Conservation (phyloP, 768 basidiomycete species). For the Pleurotus sapidus region DNA sequence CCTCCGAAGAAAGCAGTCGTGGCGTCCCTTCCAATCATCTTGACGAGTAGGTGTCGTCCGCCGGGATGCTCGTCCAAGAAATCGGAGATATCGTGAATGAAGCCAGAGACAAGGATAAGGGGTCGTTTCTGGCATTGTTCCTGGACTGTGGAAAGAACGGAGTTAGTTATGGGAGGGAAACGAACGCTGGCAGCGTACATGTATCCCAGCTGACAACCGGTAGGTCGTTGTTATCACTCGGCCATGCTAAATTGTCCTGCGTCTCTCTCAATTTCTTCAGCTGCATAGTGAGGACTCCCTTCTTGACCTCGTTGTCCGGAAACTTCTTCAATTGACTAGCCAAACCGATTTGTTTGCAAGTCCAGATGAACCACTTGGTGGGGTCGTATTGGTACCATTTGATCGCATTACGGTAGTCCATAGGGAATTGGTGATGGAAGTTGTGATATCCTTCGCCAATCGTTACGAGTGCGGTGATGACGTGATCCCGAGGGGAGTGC, state of each 20-base stretch:
- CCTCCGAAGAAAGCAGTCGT: constrained; percentile 95
- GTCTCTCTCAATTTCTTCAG: constrained; percentile 81
- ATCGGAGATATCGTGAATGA: constrained; percentile 84
- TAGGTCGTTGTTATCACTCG: constrained; percentile 68
- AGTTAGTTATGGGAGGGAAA: not conserved
- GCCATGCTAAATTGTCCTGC: constrained; percentile 79
- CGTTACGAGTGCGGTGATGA: constrained; percentile 85
- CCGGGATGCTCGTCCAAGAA: constrained; percentile 94
- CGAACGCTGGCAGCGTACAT: constrained; percentile 40
- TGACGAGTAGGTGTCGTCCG: constrained; percentile 78
- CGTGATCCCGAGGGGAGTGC: constrained; percentile 84
- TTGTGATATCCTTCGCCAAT: constrained; percentile 98
- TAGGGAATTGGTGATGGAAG: constrained; percentile 96
- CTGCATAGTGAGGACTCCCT: constrained; percentile 93
- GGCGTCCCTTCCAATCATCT: constrained; percentile 87
- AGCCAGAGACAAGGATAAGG: constrained; percentile 83
- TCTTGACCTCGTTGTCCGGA: constrained; percentile 63
- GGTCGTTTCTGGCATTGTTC: constrained; percentile 78
- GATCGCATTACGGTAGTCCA: constrained; percentile 97
- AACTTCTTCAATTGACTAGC: constrained; percentile 71
- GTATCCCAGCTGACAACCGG: constrained; percentile 86
- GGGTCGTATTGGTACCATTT: constrained; percentile 93
- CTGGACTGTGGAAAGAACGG: constrained; percentile 50
- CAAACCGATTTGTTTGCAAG: constrained; percentile 56
- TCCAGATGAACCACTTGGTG: constrained; percentile 89